phyloP scores from a whole-genome alignment of 2,329 filamentous ascomycete genomes.

The Paraconiothyrium sp. region DNA sequence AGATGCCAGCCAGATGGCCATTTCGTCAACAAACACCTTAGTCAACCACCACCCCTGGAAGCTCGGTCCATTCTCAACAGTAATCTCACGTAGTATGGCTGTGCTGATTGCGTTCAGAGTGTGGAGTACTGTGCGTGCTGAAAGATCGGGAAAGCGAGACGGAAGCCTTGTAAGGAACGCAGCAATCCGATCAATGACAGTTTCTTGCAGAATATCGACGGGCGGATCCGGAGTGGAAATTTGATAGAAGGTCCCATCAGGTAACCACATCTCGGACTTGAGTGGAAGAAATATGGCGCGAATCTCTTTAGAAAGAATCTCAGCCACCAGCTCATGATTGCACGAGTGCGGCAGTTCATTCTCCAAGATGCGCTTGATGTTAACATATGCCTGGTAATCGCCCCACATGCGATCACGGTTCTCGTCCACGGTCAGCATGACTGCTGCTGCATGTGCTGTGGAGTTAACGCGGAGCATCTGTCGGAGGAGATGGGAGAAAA shows the following conservation, averaged over 20 bases:
- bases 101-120: conserved; percentile 80
- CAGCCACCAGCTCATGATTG: conserved; percentile 65
- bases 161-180: conserved; percentile 75
- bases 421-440: conserved; percentile 87
- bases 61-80: conserved; percentile 78
- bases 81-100: conserved; percentile 81
- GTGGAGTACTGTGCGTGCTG: conserved; percentile 76
- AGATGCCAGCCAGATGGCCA: conserved; percentile 88
- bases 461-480: conserved; percentile 91
- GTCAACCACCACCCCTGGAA: conserved; percentile 96
- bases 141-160: conserved; percentile 76
- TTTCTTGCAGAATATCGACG: conserved; percentile 43
- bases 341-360: conserved; percentile 63
- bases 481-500: conserved; percentile 87
- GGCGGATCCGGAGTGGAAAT: conserved; percentile 35
- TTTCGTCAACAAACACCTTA: conserved; percentile 95
- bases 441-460: conserved; percentile 91
- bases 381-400: conserved; percentile 78
- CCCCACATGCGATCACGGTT: conserved; percentile 96
- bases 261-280: conserved; percentile 71
- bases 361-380: conserved; percentile 65
- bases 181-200: conserved; percentile 82
- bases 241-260: conserved; percentile 61
- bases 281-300: conserved; percentile 75
- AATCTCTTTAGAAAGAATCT: conserved; percentile 68